These are phyloP conservation scores for Stemphylium beticola DNA, from an alignment of 2,329 filamentous ascomycete species.

Conservation along the genomic window DNA sequence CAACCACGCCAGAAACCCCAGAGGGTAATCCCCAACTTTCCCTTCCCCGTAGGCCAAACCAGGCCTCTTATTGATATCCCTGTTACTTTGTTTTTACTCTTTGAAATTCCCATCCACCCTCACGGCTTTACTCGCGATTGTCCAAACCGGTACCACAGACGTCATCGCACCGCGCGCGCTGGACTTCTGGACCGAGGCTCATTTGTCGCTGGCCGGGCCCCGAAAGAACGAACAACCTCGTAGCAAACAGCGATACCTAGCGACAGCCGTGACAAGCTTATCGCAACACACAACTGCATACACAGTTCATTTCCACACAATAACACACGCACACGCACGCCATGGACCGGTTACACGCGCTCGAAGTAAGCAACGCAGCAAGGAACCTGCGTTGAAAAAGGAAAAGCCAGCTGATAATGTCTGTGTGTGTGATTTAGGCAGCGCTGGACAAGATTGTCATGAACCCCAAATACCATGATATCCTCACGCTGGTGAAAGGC, in stretches of 20 bases:
- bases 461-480: slow-evolving; percentile 83
- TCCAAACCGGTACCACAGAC: slow-evolving; percentile 14
- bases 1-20: not conserved
- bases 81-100: not conserved
- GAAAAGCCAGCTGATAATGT: slow-evolving; percentile 16
- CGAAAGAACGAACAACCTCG: no score
- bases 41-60: no score
- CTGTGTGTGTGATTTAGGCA: slow-evolving; percentile 59
- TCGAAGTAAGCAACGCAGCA: slow-evolving; percentile 38
- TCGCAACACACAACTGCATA: slow-evolving; percentile 8
- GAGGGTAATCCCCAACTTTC: no score
- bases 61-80: not conserved
- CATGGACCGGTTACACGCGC: slow-evolving; percentile 44
- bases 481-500: slow-evolving; percentile 86
- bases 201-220: slow-evolving; percentile 5
- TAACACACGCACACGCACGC: slow-evolving; percentile 3
- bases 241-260: no score
- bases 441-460: slow-evolving; percentile 77
- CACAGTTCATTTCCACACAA: not conserved
- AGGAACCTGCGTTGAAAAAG: not conserved
- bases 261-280: slow-evolving; percentile 6
- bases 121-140: not conserved
- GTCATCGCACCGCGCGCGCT: slow-evolving; percentile 24
- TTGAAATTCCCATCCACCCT: not conserved
- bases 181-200: slow-evolving; percentile 32